Evolutionary conservation across 2,329 filamentous ascomycete genomes (phyloP), one percentile per base, ranked within the genome.

Genomic region (Emmonsiellopsis sp.): DNA sequence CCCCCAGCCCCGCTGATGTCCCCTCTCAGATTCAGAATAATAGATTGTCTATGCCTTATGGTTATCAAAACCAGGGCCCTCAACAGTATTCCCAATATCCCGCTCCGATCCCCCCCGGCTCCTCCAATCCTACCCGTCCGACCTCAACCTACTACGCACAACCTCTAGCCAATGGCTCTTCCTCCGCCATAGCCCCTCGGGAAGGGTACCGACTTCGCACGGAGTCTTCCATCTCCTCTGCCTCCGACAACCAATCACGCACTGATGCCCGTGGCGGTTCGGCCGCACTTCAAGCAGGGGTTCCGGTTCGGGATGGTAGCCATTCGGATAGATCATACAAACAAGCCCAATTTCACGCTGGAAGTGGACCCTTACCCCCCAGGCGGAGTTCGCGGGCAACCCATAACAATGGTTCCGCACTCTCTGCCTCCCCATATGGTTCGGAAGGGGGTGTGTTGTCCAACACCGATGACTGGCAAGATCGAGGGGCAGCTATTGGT

Each of bases 401-500:
- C 69, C 78, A 81, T 57, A 59, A 60, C 40, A 67, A 60, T 51
- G 66, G 61, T 11, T 54, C 68, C 6, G 65, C 71, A 49, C 60
- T 71, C 40, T 65, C 68, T 31, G 68, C 67, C 37, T 70, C 71
- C 3, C 72, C 78, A 6, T 83, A 84, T 64, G 73, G 71, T 31
- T 60, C 77, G 40, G 82, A 85, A 59, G 79, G 78, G 50, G 80
- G 79, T 0, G 77, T 76, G 58, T 72, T 76, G 37, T 74, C 78
- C 42, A 88, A 85, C 63, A 91, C 84, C 61, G 92, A 96, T 62
- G 92, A 97, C 58, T 97, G 93, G 93, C 88, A 95, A 71, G 92
- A 98, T 42, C 84, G 86, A 56, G 93, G 93, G 43, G 92, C 93
- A n/a, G 90, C 92, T 1, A 83, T 94, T 32, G 84, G 85, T 14